Evolutionary conservation across 169 alveolate genomes (phyloP).

Genomic region (Cryptosporidium ubiquitum): DNA sequence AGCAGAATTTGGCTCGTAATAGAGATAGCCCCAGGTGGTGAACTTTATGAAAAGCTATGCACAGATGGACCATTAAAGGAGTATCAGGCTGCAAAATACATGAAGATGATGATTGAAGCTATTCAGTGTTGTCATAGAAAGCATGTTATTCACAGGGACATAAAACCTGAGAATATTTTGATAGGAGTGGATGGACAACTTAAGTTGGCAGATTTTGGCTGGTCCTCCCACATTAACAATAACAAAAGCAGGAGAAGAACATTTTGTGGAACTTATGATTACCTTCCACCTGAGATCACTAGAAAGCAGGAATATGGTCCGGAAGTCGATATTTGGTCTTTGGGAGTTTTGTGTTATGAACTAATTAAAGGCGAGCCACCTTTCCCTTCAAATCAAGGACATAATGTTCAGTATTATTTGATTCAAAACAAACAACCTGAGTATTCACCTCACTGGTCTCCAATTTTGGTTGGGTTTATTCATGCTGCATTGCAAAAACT

Average conservation of each 20-base stretch:
- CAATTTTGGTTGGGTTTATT: slow-evolving; percentile 62
- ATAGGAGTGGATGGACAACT: slow-evolving; percentile 87
- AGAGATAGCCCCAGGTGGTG: slow-evolving; percentile 93
- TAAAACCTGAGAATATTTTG: slow-evolving; percentile 95
- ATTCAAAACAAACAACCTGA: slow-evolving; percentile 72
- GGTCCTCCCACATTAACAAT: slow-evolving; percentile 86
- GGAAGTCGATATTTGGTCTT: slow-evolving; percentile 91
- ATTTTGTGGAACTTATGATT: slow-evolving; percentile 93
- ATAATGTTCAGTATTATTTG: slow-evolving; percentile 64
- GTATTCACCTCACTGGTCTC: slow-evolving; percentile 74
- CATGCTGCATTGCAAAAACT: slow-evolving; percentile 67
- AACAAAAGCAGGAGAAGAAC: slow-evolving; percentile 89
- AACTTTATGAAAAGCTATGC: slow-evolving; percentile 83
- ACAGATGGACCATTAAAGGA: slow-evolving; percentile 83
- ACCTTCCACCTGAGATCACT: slow-evolving; percentile 93
- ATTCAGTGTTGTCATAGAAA: slow-evolving; percentile 84
- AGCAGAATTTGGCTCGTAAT: slow-evolving; percentile 89
- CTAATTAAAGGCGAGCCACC: slow-evolving; percentile 92
- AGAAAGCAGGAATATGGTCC: slow-evolving; percentile 86
- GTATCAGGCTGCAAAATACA: slow-evolving; percentile 84
- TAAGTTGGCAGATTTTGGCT: slow-evolving; percentile 96
- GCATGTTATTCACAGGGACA: slow-evolving; percentile 90
- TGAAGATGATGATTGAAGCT: slow-evolving; percentile 83
- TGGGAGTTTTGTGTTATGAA: slow-evolving; percentile 93
- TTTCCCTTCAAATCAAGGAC: slow-evolving; percentile 79